These are phyloP conservation scores for Phenoliferia sp. DNA, from an alignment of 1,284 basidiomycete genomes.

Conservation along the genomic window DNA sequence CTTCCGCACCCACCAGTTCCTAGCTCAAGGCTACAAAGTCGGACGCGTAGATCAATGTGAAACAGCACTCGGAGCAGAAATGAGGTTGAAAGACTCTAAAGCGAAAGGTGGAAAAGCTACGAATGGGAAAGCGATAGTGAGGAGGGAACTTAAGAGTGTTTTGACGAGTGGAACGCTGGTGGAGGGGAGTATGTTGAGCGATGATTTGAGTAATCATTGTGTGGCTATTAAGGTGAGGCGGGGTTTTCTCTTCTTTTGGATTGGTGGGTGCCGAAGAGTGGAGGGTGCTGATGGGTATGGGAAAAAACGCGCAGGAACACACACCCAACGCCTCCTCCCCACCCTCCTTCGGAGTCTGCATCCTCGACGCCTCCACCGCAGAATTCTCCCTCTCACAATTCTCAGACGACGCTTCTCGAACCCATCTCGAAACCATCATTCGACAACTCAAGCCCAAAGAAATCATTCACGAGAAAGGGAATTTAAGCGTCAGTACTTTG, in stretches of 20 bases:
- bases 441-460: constrained; percentile 91
- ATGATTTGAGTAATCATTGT: constrained; percentile 94
- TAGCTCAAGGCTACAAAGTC: constrained; percentile 45
- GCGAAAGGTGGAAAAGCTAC: constrained; percentile 28
- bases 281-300: background rate
- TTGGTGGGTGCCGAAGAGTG: background rate
- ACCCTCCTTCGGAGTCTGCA: constrained; percentile 75
- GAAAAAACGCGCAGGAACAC: constrained; percentile 47
- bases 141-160: constrained; percentile 84
- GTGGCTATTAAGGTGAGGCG: constrained; percentile 75
- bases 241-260: background rate
- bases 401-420: constrained; percentile 86
- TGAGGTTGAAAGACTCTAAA: constrained; percentile 44
- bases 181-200: constrained; percentile 78
- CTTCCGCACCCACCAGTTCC: constrained; percentile 27
- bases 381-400: constrained; percentile 90
- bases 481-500: constrained; percentile 71
- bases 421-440: constrained; percentile 88
- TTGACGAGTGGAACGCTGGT: constrained; percentile 96
- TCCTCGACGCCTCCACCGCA: constrained; percentile 93
- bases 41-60: constrained; percentile 96
- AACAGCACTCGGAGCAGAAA: constrained; percentile 66
- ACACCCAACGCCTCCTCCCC: constrained; percentile 33
- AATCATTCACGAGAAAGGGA: constrained; percentile 80
- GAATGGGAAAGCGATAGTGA: constrained; percentile 40